Percentiles rank a stretch among this genome's conserved stretches.
These are phyloP conservation scores for Colletotrichum lini DNA, from an alignment of 2,329 filamentous ascomycete species.

Conservation along the genomic window DNA sequence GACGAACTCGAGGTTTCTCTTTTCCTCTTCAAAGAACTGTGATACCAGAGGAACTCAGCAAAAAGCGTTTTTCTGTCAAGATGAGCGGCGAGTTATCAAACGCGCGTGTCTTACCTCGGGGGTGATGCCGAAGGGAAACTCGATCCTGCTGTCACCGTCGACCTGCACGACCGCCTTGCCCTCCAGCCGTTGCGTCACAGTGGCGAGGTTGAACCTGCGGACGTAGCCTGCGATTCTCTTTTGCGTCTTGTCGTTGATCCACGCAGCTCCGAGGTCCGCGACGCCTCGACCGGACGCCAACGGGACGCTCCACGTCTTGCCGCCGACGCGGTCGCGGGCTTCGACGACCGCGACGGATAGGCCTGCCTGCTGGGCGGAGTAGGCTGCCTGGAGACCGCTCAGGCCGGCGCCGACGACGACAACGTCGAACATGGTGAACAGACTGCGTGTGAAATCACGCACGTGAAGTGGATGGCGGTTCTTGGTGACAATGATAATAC, in stretches of 20 bases:
- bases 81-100: too few species aligned
- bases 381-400: conserved; percentile 54
- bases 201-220: conserved; percentile 47
- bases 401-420: conserved; percentile 57
- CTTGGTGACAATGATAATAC: too few species aligned
- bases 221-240: conserved; percentile 51
- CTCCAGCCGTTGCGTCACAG: conserved; percentile 50
- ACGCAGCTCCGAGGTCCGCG: conserved; percentile 48
- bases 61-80: neutral
- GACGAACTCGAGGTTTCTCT: conserved; percentile 51
- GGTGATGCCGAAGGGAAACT: conserved; percentile 52
- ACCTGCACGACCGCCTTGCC: conserved; percentile 51
- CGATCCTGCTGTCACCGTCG: conserved; percentile 45
- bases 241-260: conserved; percentile 49
- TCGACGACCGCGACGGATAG: conserved; percentile 55
- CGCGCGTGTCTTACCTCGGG: conserved; percentile 47
- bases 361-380: conserved; percentile 49
- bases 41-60: neutral
- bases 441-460: too few species aligned
- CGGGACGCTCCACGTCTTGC: conserved; percentile 53
- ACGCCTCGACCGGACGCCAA: conserved; percentile 36
- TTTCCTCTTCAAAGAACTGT: conserved; percentile 51
- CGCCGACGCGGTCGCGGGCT: conserved; percentile 59
- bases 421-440: conserved; percentile 47
- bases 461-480: too few species aligned